Evolutionary conservation across 768 basidiomycete species (phyloP), one percentile per base, ranked within the genome.

Genomic region (Cyclocybe aegerita): DNA sequence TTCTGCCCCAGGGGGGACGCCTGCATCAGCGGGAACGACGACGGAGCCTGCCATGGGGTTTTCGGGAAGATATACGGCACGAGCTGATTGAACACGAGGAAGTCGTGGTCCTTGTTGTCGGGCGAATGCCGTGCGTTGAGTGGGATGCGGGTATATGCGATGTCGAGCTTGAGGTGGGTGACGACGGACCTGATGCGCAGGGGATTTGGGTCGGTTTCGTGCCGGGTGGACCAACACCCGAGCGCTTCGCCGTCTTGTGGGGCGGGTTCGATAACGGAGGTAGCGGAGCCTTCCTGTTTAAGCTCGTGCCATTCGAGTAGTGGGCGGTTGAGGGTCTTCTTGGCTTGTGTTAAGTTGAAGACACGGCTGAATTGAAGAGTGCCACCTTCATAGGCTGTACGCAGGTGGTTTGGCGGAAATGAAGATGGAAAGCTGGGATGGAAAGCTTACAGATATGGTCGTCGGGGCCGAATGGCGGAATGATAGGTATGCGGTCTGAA

Each of bases 271-370:
- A 57, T 15, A 15, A 60, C 58, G 37, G 60, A 46, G 37, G 50
- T 50, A 47, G 63, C 48, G 16, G 67, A 48, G 36, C 51, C 56
- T n/a, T 64, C 48, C 33, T 65, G 55, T 57, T 80, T 80, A 14
- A 80, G 65, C 43, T 78, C 70, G 14, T 62, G 60, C 78, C 79
- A 80, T 62, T 81, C 76, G 7, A 80, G 56, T 23, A 81, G 41
- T 0, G 77, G 76, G n/a, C 52, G 56, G 15, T 64, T 62, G 12
- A 78, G 60, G 14, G 53, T 60, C 17, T 61, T 50, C 39, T 70
- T 65, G 3, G 78, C 64, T 4, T 64, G 61, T 2, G 68, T 63
- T 16, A 77, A 45, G 52, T 79, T 73, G 55, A 77, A 78, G 2
- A 81, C 63, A 9, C 70, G 67, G 31, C 73, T 68, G 49, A 81